Conservation (phyloP, 306 rosid genomes). For the Medicago lupulina region DNA sequence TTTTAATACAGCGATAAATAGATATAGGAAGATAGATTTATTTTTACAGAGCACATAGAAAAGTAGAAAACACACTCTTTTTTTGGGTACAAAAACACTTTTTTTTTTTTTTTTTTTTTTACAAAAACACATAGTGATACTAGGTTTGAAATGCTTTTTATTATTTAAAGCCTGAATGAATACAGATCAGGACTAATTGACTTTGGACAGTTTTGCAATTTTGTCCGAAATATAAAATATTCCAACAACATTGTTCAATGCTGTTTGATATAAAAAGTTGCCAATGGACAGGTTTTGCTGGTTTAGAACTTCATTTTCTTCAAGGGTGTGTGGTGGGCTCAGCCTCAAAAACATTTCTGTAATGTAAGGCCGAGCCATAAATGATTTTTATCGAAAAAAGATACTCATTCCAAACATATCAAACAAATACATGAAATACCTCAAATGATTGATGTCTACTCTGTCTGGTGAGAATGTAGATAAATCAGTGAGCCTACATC, state of each 20-base stretch:
- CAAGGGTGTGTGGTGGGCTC: background rate
- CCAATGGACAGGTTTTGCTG: background rate
- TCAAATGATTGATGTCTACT: slow-evolving; percentile 23
- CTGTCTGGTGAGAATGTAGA: slow-evolving; percentile 17
- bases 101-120: background rate
- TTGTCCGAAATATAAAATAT: background rate
- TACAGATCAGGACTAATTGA: background rate
- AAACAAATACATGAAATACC: slow-evolving; percentile 36
- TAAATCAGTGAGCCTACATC: slow-evolving; percentile 37
- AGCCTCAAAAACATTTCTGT: background rate
- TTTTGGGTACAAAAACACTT: background rate
- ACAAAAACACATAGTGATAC: background rate
- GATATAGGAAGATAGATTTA: background rate
- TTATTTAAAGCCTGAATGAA: background rate
- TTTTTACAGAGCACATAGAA: background rate
- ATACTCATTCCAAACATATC: slow-evolving; percentile 7
- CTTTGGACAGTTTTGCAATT: background rate
- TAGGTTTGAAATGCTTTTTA: background rate
- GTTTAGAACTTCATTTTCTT: background rate
- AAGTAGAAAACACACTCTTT: background rate
- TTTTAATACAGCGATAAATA: background rate
- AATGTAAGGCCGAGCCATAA: background rate
- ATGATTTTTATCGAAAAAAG: background rate
- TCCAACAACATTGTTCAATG: slow-evolving; percentile 13
- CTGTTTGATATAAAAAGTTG: background rate